phyloP scores from a whole-genome alignment of 1,139 yeast species.

The Debaryomyces coudertii region DNA sequence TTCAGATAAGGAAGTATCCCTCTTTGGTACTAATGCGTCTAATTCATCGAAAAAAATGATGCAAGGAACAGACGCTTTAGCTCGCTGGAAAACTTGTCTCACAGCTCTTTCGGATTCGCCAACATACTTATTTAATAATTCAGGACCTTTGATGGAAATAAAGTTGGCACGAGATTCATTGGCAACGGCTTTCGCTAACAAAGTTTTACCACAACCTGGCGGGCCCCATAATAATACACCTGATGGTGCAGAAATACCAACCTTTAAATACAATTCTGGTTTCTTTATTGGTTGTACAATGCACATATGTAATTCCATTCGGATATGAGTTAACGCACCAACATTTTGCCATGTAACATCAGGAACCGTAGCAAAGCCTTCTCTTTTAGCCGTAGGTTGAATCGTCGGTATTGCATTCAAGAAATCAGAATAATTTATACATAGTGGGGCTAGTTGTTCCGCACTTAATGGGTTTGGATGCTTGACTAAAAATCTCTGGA shows the following conservation, averaged over 20 bases:
- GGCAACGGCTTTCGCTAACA: slow-evolving; percentile 95
- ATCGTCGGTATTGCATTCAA: slow-evolving; percentile 84
- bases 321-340: slow-evolving; percentile 79
- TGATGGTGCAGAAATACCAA: slow-evolving; percentile 95
- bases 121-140: slow-evolving; percentile 87
- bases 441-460: slow-evolving; percentile 72
- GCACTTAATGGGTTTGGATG: slow-evolving; percentile 82
- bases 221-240: slow-evolving; percentile 99
- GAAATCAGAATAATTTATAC: slow-evolving; percentile 80
- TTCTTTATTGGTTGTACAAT: slow-evolving; percentile 94
- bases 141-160: slow-evolving; percentile 95
- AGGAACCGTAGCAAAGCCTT: slow-evolving; percentile 98
- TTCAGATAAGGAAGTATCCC: slow-evolving; percentile 87
- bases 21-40: slow-evolving; percentile 93
- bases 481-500: slow-evolving; percentile 67
- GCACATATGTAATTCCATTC: slow-evolving; percentile 95
- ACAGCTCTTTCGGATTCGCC: slow-evolving; percentile 97
- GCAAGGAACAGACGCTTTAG: slow-evolving; percentile 93
- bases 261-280: slow-evolving; percentile 86
- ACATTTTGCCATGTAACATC: slow-evolving; percentile 96
- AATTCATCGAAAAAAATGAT: slow-evolving; percentile 94
- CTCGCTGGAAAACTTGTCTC: slow-evolving; percentile 91
- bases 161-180: slow-evolving; percentile 95
- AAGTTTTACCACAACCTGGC: slow-evolving; percentile 98
- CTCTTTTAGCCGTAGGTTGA: slow-evolving; percentile 97